phyloP scores from a whole-genome alignment of 176 grass and related monocot genomes.

The Panicum miliaceum region DNA sequence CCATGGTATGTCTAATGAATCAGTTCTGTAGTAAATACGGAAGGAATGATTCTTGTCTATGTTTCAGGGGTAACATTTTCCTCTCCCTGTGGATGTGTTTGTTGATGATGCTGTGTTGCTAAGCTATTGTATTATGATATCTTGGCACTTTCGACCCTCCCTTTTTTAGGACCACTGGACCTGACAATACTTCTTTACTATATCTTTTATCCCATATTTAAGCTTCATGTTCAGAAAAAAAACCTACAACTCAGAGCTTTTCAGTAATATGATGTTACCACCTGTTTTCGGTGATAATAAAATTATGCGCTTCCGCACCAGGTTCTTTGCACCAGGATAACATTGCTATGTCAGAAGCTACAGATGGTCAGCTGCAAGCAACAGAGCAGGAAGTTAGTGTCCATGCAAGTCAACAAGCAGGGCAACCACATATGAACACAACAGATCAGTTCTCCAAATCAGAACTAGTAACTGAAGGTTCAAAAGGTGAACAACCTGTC shows the following conservation, averaged over 20 bases:
- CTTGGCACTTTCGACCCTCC: background rate
- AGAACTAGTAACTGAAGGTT: constrained; percentile 44
- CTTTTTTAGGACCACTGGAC: background rate
- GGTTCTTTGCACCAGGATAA: constrained; percentile 35
- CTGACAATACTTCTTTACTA: background rate
- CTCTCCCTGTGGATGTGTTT: background rate
- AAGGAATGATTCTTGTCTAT: background rate
- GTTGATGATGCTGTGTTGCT: background rate
- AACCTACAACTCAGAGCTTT: background rate
- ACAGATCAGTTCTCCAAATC: constrained; percentile 37
- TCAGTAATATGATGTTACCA: constrained; percentile 8
- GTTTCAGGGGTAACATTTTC: background rate
- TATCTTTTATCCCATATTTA: no score
- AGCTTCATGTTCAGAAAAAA: background rate
- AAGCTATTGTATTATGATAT: background rate
- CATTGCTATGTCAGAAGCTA: constrained; percentile 48
- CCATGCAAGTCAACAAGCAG: constrained; percentile 39
- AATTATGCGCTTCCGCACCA: constrained; percentile 24
- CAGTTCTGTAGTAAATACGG: background rate
- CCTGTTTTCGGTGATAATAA: constrained; percentile 26
- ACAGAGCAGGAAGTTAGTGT: constrained; percentile 36
- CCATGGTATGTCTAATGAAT: background rate
- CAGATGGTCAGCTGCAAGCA: constrained; percentile 38
- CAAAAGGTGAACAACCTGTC: constrained; percentile 38
- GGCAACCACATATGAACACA: constrained; percentile 36